These are phyloP conservation scores for Colletotrichum sidae DNA, from an alignment of 2,329 filamentous ascomycete genomes.

Conservation along the genomic window DNA sequence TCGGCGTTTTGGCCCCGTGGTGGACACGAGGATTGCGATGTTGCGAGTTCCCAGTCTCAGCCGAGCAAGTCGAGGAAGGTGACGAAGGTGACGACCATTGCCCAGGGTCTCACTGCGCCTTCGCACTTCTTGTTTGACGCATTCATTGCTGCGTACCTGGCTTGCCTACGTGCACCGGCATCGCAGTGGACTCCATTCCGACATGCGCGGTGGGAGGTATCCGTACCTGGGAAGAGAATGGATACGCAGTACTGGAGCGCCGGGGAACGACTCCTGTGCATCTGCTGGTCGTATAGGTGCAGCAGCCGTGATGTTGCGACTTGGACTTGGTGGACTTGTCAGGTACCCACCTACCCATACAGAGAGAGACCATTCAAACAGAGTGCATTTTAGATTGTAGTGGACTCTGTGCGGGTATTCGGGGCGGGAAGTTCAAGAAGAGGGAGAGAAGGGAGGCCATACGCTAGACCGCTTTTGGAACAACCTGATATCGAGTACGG, in stretches of 20 bases:
- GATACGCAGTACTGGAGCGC: constrained; percentile 10
- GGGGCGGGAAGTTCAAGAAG: constrained; percentile 22
- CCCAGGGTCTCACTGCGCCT: background rate
- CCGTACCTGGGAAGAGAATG: background rate
- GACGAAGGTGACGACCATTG: too few species aligned
- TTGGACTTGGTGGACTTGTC: too few species aligned
- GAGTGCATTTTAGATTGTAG: background rate
- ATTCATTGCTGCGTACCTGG: too few species aligned
- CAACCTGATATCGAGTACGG: constrained; percentile 29
- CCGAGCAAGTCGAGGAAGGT: too few species aligned
- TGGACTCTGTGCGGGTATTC: constrained; percentile 15
- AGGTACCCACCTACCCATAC: background rate
- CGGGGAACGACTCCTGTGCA: constrained; percentile 20
- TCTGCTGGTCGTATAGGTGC: constrained; percentile 5
- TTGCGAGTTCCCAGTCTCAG: too few species aligned
- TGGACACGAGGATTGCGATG: background rate
- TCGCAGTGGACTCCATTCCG: background rate
- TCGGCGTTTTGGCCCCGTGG: background rate
- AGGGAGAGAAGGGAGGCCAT: constrained; percentile 18
- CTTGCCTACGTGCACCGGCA: constrained; percentile 1
- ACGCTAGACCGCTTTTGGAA: constrained; percentile 30
- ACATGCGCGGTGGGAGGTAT: background rate
- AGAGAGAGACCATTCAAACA: background rate
- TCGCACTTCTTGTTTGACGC: background rate
- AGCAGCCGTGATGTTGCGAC: constrained; percentile 10